Base-by-base conservation (phyloP, 2,329 filamentous ascomycete genomes). In the Gaeumannomyces tritici region DNA sequence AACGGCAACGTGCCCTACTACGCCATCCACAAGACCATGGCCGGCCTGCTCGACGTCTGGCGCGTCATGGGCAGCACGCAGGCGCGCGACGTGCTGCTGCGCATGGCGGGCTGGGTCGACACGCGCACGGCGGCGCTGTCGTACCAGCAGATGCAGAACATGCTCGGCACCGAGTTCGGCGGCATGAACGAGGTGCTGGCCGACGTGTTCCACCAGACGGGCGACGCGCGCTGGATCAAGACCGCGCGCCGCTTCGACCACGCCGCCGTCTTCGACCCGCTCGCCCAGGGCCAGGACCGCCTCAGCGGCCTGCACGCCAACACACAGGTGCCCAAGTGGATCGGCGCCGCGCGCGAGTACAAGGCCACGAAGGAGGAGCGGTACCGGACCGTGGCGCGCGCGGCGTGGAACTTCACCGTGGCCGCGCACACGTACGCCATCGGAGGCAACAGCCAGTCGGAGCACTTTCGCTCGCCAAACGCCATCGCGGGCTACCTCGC, bases 1-100 rank as follows among this genome's bases (percentile, higher is more conserved):
- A 80, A 77, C 55, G 79, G 80, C 31, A 82, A 82, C 58, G 80
- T 83, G 0, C 79, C 80, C 0, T 83, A 82, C 69, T 83, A 83
- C 63, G 76, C 76, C 27, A 73, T 83, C n/a, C 80, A 83, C 70
- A 83, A 83, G 71, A 81, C 77, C 1, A 74, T 83, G 67, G 76
- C 78, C 1, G 80, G 80, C 0, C 72, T 83, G 13, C 74, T 82
- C 1, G 80, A 83, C 57, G 77, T 79, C 3, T 82, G 79, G 73
- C 74, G 76, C 6, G 70, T 74, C 24, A 70, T 79, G 13, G 78
- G 76, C 2, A 75, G 80, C 65, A 66, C 69, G 0, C 76, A 70
- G 4, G 77, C 80, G 7, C 72, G 72, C 6, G 72, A 76, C 2
- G 79, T 80, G 0, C 69, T 83, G 18, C 70, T 81, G 2, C 69